phyloP scores from a whole-genome alignment of 192 early-diverging fungal genomes.

The Dimargaris cristalligena region DNA sequence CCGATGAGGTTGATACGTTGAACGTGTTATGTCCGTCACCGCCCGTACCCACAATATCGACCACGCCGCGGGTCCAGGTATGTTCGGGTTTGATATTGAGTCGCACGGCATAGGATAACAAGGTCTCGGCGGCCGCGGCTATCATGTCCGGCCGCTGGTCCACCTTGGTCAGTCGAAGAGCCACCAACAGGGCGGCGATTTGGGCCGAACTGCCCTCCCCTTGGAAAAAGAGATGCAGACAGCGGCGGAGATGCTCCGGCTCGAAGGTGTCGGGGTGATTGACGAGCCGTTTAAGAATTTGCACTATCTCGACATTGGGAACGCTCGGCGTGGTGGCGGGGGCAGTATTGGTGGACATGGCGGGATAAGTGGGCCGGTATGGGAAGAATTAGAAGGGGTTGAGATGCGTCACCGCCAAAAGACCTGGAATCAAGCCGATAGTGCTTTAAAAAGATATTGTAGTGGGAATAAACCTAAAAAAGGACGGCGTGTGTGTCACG shows the following conservation, averaged over 20 bases:
- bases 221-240: slow-evolving; percentile 59
- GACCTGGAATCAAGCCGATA: too few relatives aligned
- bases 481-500: too few relatives aligned
- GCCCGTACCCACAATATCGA: slow-evolving; percentile 96
- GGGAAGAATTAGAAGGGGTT: too few relatives aligned
- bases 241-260: slow-evolving; percentile 33
- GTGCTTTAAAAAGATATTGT: too few relatives aligned
- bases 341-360: too few relatives aligned
- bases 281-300: slow-evolving; percentile 50
- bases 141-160: slow-evolving; percentile 62
- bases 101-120: slow-evolving; percentile 47
- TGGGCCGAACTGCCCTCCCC: slow-evolving; percentile 66
- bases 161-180: slow-evolving; percentile 46
- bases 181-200: slow-evolving; percentile 72
- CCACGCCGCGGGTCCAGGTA: slow-evolving; percentile 30
- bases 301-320: neutral
- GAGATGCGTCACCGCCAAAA: too few relatives aligned
- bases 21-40: slow-evolving; percentile 96
- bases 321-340: neutral
- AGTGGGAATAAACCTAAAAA: too few relatives aligned
- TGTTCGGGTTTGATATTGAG: slow-evolving; percentile 32
- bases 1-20: slow-evolving; percentile 85
- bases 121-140: slow-evolving; percentile 56
- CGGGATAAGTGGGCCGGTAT: too few relatives aligned
- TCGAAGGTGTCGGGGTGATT: slow-evolving; percentile 42